Evolutionary conservation across 495 filamentous ascomycete genomes (phyloP), one percentile per base, ranked within the genome.

Genomic region (Aspergillus hancockii): DNA sequence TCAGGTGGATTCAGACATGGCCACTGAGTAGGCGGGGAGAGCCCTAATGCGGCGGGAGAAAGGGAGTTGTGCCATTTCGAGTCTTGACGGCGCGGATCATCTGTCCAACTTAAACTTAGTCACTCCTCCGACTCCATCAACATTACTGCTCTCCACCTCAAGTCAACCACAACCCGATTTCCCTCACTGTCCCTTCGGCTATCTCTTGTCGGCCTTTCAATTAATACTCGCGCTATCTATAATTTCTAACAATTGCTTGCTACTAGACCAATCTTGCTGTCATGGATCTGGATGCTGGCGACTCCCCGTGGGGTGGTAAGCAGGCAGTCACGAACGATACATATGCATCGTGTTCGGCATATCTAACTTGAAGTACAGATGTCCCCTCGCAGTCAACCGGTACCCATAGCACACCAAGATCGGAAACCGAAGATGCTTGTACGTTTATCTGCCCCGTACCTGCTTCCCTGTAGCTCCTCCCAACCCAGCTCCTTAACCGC

Each of bases 271-370:
- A 43, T 18, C 54, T 23, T 40, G 8, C 32, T 19, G 23, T 34
- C 59, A 67, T 88, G 83, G 83, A 88, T 77, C 67, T 88, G 67
- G 85, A 85, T 67, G 73, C 81, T 61, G 83, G 81, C 60, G 85
- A 88, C 71, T 89, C 87, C 57, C 87, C 87, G 55, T 89, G 87
- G 87, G 86, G 85, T 67, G 87, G 87, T 89, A 79, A 63, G 76
- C 50, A 74, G 68, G 70, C 70, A 73, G 59, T 74, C 64, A 65
- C 63, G 57, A 32, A 46, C 19, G 22, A 72, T 70, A 68, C 70
- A 68, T 63, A 62, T 62, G 67, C 68, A 71, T 65, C 63, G 53
- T 59, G 55, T 49, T 68, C 62, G 65, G 49, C 38, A 56, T 66
- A 63, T 61, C 63, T 68, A 41, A 68, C 32, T 19, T 57, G 59